These are phyloP conservation scores for Tribonema minus DNA, from an alignment of 108 stramenopile species.

Conservation along the genomic window DNA sequence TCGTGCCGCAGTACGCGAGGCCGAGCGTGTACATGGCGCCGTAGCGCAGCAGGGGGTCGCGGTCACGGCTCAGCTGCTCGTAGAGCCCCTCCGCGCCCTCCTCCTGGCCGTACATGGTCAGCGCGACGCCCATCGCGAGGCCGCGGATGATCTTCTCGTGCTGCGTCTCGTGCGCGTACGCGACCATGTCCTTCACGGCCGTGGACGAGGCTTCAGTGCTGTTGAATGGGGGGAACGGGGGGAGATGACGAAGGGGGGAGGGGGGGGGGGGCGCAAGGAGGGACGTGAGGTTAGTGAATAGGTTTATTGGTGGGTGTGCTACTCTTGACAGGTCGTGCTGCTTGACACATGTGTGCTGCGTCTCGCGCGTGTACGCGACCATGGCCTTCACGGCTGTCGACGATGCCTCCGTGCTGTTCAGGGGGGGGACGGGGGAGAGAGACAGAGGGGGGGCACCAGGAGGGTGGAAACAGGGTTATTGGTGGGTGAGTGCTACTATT, in stretches of 20 bases:
- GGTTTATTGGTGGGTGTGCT: no score
- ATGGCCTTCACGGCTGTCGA: constrained; percentile 76
- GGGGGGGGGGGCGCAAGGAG: no score
- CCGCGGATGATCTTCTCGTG: constrained; percentile 99
- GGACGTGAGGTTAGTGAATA: no score
- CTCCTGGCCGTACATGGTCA: constrained; percentile 91
- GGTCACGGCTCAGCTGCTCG: constrained; percentile 86
- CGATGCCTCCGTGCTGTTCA: constrained; percentile 31
- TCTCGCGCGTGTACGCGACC: constrained; percentile 89
- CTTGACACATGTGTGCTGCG: constrained; percentile 96
- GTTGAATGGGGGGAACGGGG: no score
- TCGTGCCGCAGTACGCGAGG: constrained; percentile 94
- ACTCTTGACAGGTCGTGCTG: constrained; percentile 89
- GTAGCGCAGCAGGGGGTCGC: constrained; percentile 95
- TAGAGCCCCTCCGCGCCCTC: constrained; percentile 90
- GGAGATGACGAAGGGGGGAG: no score
- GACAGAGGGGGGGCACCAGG: no score
- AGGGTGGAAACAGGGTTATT: no score
- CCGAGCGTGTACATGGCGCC: constrained; percentile 95
- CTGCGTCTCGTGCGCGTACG: constrained; percentile 88
- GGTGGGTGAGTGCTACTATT: no score
- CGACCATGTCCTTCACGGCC: constrained; percentile 78
- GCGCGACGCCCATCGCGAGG: constrained; percentile 85
- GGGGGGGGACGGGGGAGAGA: no score
- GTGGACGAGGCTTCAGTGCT: constrained; percentile 53